Conservation (phyloP, 768 basidiomycete species). For the Phanerochaete sordida region DNA sequence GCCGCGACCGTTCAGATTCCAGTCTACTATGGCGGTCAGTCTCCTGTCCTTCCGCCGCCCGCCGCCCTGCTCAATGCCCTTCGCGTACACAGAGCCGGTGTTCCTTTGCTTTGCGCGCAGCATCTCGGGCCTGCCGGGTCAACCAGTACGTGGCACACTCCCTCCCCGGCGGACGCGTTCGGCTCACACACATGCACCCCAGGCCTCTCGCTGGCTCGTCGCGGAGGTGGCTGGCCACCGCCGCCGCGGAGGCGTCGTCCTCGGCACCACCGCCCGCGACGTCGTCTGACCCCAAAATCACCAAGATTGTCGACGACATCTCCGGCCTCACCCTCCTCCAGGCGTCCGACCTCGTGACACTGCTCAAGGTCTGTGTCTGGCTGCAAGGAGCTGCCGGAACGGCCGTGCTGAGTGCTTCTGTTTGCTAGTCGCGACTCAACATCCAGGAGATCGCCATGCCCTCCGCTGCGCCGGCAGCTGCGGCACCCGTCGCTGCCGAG, state of each 20-base stretch:
- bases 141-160: conserved; percentile 18
- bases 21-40: conserved; percentile 25
- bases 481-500: conserved; percentile 52
- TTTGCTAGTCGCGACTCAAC: conserved; percentile 78
- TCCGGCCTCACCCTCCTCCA: conserved; percentile 85
- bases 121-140: conserved; percentile 21
- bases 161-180: neutral
- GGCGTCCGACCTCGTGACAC: conserved; percentile 89
- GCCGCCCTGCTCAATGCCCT: neutral
- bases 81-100: conserved; percentile 22
- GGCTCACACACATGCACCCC: neutral
- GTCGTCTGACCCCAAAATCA: conserved; percentile 62
- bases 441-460: conserved; percentile 98
- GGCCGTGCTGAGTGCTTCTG: neutral
- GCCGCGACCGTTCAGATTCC: conserved; percentile 8
- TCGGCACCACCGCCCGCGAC: conserved; percentile 39
- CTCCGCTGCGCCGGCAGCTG: conserved; percentile 59
- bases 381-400: neutral
- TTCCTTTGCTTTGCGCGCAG: conserved; percentile 22
- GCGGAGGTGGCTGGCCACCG: conserved; percentile 54
- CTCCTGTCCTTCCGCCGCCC: neutral
- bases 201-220: conserved; percentile 21
- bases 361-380: conserved; percentile 68
- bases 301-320: conserved; percentile 90
- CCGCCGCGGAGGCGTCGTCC: conserved; percentile 41